Evolutionary conservation across 1,284 basidiomycete genomes (phyloP), one percentile per base, ranked within the genome.

Genomic region (Dichomitus squalens): DNA sequence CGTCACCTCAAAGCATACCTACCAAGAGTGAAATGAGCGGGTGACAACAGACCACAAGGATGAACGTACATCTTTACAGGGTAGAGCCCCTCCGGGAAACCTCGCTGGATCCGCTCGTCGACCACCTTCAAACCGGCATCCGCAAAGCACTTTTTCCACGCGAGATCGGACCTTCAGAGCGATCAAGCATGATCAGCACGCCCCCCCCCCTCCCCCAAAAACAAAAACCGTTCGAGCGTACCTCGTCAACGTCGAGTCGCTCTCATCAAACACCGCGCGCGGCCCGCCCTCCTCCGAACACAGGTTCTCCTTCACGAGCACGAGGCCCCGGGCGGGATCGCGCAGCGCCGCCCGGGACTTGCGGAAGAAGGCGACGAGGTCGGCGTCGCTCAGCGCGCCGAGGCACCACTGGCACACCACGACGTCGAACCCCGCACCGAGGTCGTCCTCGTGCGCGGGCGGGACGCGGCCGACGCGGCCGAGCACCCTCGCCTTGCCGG

Each of bases 371-470:
- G 75, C 71, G 31, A 93, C 81, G 21, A 97, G 81, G 68, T 95
- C 92, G 5, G 72, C 68, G 68, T 96, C 89, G 52, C 80, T 83
- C 59, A 96, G 78, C 76, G 95, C 92, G n/a, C 92, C 91, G 12
- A 96, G 79, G 76, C 94, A 96, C 95, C 95, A 97, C 72, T 97
- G 95, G 67, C 93, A 93, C 95, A 93, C 95, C 57, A 96, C 83
- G 14, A 94, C 80, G 73, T 94, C 90, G 70, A 89, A 92, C 1
- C 81, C 81, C 36, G 77, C 75, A 49, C 79, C 78, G 3, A 65
- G 44, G 43, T 58, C 58, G 33, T 27, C 39, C 20, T 72, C 68
- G 7, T 60, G 54, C n/a, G 52, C 59, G 16, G 68, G 54, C 2
- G 84, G 75, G 31, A 70, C 71, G 67, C 81, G 80, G 3, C 89